Percentiles rank a stretch among this genome's conserved stretches.
Evolutionary conservation across 2,329 filamentous ascomycete species (phyloP).

Genomic region (Pseudophaeomoniella oleicola): DNA sequence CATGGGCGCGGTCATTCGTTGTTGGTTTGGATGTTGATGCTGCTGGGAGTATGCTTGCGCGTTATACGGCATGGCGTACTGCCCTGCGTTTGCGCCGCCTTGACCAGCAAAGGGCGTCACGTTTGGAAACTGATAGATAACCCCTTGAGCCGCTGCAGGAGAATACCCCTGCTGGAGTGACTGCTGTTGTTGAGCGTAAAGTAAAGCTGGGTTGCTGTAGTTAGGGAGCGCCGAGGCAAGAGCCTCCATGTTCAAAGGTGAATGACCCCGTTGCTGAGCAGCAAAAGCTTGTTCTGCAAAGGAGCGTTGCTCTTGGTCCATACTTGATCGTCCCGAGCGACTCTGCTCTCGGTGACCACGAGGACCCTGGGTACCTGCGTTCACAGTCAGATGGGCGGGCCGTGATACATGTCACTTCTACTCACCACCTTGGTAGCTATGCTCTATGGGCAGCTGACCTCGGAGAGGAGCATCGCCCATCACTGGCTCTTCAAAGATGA

Average conservation of each 20-base stretch:
- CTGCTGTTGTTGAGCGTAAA: conserved; percentile 10
- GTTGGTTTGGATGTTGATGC: conserved; percentile 6
- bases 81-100: conserved; percentile 7
- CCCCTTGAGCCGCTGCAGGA: conserved; percentile 4
- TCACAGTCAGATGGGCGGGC: neutral
- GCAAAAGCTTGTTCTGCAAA: conserved; percentile 28
- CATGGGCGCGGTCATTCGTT: neutral
- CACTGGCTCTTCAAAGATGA: conserved; percentile 15
- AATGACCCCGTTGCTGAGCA: conserved; percentile 1
- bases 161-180: conserved; percentile 7
- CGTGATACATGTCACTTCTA: neutral
- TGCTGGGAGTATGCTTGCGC: conserved; percentile 7
- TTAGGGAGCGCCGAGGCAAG: conserved; percentile 13
- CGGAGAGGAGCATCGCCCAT: conserved; percentile 12
- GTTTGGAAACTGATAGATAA: conserved; percentile 12
- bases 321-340: conserved; percentile 44
- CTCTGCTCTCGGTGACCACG: neutral
- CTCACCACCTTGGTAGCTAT: neutral
- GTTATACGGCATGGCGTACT: conserved; percentile 2
- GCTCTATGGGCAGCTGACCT: neutral
- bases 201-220: conserved; percentile 6
- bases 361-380: neutral
- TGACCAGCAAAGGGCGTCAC: conserved; percentile 13
- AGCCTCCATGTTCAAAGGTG: conserved; percentile 13
- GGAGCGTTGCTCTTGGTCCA: conserved; percentile 24